Evolutionary conservation across 352 stramenopile species (phyloP).

Genomic region (Peronosclerospora sorghi): DNA sequence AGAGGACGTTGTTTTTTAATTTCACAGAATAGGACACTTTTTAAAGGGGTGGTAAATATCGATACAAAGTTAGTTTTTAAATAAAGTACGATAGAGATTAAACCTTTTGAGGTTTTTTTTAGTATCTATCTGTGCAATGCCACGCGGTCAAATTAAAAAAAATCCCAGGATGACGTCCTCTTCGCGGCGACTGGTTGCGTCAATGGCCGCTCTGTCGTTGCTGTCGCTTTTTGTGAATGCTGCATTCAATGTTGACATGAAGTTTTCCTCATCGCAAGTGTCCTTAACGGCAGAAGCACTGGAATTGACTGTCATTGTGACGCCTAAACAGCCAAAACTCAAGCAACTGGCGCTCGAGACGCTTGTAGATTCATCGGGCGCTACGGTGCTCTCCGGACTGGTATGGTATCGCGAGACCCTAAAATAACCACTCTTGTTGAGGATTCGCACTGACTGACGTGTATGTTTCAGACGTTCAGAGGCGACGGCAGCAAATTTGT

Average conservation of each 20-base stretch:
- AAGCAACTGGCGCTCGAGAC: conserved; percentile 52
- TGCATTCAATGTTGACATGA: conserved; percentile 28
- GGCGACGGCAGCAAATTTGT: conserved; percentile 55
- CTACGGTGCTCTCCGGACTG: conserved; percentile 41
- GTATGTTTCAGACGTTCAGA: conserved; percentile 37
- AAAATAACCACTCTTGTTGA: no score
- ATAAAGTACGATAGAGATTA: background rate
- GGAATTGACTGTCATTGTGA: conserved; percentile 42
- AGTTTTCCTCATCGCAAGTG: conserved; percentile 35
- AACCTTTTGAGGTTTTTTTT: background rate
- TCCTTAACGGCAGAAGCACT: conserved; percentile 27
- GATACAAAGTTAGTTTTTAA: no score
- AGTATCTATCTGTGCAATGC: conserved; percentile 7
- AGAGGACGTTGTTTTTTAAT: no score
- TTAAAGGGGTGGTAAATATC: no score
- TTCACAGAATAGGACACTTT: no score
- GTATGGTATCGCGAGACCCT: conserved; percentile 20
- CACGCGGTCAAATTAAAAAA: conserved; percentile 21
- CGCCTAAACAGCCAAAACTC: conserved; percentile 41
- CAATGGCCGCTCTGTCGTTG: conserved; percentile 18
- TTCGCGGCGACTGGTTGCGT: conserved; percentile 13
- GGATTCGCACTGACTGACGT: background rate
- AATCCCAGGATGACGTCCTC: conserved; percentile 14
- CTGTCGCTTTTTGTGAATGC: conserved; percentile 17
- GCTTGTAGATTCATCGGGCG: conserved; percentile 54